Percentiles rank a stretch among this genome's conserved stretches.
phyloP scores from a whole-genome alignment of 163 green algal genomes.

The Chlorella variabilis region DNA sequence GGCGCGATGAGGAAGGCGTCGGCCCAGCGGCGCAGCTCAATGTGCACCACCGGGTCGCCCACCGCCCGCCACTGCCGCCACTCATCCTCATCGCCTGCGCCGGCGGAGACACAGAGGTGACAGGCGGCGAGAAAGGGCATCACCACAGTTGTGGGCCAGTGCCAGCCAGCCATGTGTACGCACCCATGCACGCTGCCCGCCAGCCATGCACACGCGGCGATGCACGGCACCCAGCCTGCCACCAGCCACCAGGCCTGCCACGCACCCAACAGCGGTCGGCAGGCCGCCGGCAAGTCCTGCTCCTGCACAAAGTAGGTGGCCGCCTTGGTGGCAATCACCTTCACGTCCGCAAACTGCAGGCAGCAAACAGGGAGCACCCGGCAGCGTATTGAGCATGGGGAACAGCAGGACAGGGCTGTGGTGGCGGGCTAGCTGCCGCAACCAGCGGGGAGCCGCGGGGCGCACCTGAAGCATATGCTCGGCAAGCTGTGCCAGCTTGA shows the following conservation, averaged over 20 bases:
- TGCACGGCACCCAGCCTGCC: too few species aligned
- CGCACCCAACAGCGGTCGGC: slow-evolving; percentile 53
- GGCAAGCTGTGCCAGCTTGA: slow-evolving; percentile 80
- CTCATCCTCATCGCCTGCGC: slow-evolving; percentile 80
- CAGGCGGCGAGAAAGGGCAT: too few species aligned
- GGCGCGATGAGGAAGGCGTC: slow-evolving; percentile 93
- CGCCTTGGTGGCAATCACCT: slow-evolving; percentile 70
- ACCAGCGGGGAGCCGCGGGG: background rate
- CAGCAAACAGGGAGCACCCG: background rate
- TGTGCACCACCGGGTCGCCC: slow-evolving; percentile 94
- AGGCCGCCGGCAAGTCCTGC: slow-evolving; percentile 51
- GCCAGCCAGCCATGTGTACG: too few species aligned
- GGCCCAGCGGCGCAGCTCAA: slow-evolving; percentile 96
- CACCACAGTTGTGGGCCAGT: too few species aligned
- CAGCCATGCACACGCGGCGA: too few species aligned
- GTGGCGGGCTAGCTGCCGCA: too few species aligned
- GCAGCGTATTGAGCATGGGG: background rate
- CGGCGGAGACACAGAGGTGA: background rate
- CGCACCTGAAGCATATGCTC: slow-evolving; percentile 53
- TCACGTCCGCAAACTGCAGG: slow-evolving; percentile 51
- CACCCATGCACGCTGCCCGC: too few species aligned
- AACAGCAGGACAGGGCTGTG: background rate
- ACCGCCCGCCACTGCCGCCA: slow-evolving; percentile 70
- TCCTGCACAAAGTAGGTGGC: slow-evolving; percentile 75
- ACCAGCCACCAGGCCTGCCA: too few species aligned